phyloP scores from a whole-genome alignment of 2,329 filamentous ascomycete genomes.

The Cladophialophora exuberans region DNA sequence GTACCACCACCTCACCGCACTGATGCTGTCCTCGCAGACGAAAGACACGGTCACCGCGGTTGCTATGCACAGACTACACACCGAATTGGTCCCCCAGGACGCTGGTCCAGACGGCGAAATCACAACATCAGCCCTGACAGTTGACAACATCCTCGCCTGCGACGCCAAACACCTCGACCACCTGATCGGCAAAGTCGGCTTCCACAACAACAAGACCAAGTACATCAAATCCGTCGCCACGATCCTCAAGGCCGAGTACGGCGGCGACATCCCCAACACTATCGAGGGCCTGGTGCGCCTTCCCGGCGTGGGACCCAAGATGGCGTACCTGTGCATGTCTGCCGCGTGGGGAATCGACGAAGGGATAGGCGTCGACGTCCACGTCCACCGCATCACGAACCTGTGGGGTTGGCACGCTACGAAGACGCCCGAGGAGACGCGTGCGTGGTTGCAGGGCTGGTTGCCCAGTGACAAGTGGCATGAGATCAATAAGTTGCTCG shows the following conservation, averaged over 20 bases:
- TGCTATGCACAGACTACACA: conserved; percentile 78
- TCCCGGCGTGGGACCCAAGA: conserved; percentile 90
- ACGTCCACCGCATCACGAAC: conserved; percentile 93
- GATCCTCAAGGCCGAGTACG: conserved; percentile 71
- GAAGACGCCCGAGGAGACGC: conserved; percentile 79
- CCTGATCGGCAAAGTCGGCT: conserved; percentile 82
- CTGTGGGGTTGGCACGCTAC: conserved; percentile 90
- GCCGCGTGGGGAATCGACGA: conserved; percentile 70
- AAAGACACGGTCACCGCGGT: conserved; percentile 89
- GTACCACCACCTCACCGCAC: conserved; percentile 81
- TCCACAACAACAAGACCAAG: conserved; percentile 93
- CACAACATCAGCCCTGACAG: conserved; percentile 59
- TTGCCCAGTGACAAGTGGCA: conserved; percentile 83
- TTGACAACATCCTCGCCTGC: conserved; percentile 77
- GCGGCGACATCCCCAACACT: conserved; percentile 77
- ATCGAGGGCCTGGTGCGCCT: conserved; percentile 75
- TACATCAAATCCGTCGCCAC: conserved; percentile 75
- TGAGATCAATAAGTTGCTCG: conserved; percentile 87
- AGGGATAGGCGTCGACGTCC: conserved; percentile 91
- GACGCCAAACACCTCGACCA: conserved; percentile 68
- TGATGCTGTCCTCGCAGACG: conserved; percentile 92
- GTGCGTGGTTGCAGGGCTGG: conserved; percentile 76
- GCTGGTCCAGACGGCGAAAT: conserved; percentile 30
- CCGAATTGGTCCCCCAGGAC: conserved; percentile 59
- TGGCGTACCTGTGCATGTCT: conserved; percentile 86